Evolutionary conservation across 2,329 filamentous ascomycete species (phyloP).

Genomic region (Thelonectria olida): DNA sequence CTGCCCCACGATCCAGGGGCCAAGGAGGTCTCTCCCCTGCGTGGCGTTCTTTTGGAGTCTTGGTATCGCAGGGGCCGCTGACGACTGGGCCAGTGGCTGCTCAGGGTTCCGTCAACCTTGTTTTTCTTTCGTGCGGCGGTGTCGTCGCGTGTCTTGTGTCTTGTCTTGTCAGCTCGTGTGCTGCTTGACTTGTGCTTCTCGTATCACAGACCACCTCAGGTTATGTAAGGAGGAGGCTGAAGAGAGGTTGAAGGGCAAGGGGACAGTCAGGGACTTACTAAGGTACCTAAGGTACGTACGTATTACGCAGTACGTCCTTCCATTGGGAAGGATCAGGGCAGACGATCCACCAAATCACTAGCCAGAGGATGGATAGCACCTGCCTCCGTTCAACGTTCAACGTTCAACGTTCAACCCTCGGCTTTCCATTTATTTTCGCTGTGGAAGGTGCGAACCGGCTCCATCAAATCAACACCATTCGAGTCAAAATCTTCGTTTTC

Average conservation of each 20-base stretch:
- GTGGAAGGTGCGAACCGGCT: background rate
- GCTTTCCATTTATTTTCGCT: background rate
- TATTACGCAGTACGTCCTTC: too few relatives aligned
- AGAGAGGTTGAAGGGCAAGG: too few relatives aligned
- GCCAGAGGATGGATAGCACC: background rate
- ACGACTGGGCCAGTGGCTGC: background rate
- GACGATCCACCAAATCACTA: conserved; percentile 5
- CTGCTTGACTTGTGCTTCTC: background rate
- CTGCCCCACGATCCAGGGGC: conserved; percentile 19
- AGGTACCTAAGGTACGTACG: too few relatives aligned
- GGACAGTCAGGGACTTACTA: too few relatives aligned
- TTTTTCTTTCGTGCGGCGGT: background rate
- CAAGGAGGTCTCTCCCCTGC: background rate
- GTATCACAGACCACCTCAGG: too few relatives aligned
- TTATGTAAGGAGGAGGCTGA: too few relatives aligned
- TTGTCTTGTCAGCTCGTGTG: conserved; percentile 1
- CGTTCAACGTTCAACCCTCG: background rate
- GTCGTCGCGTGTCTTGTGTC: background rate
- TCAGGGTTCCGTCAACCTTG: background rate
- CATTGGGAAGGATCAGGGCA: conserved; percentile 8
- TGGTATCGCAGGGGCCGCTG: background rate
- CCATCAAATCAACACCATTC: background rate
- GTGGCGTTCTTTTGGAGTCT: conserved; percentile 7
- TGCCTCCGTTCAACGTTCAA: too few relatives aligned
- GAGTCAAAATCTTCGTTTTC: too few relatives aligned